phyloP scores from a whole-genome alignment of 495 filamentous ascomycete species.

The Eremomyces bilateralis region DNA sequence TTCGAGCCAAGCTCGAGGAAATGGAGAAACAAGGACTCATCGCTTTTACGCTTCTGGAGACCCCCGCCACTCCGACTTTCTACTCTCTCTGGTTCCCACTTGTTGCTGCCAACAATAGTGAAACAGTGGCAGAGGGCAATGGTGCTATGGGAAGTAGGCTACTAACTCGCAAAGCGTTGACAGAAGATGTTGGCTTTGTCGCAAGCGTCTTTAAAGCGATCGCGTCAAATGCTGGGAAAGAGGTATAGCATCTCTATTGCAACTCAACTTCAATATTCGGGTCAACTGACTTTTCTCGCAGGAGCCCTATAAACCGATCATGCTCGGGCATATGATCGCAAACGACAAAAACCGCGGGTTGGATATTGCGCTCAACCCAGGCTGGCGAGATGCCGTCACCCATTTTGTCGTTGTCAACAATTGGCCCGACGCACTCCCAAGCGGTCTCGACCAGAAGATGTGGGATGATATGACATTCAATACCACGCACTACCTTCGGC shows the following conservation, averaged over 20 bases:
- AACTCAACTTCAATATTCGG: constrained; percentile 1
- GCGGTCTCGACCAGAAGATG: constrained; percentile 1
- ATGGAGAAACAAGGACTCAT: no score
- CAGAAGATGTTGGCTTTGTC: constrained; percentile 3
- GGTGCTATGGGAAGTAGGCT: constrained; percentile 7
- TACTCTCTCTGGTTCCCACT: constrained; percentile 1
- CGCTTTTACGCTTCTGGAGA: no score
- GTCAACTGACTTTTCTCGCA: no score
- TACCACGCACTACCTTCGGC: constrained; percentile 4
- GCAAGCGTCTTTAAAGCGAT: constrained; percentile 5
- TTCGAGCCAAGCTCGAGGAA: no score
- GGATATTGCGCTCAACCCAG: constrained; percentile 8
- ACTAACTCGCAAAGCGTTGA: constrained; percentile 3
- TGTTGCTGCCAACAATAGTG: background rate
- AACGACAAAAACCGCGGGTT: constrained; percentile 2
- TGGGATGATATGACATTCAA: constrained; percentile 9
- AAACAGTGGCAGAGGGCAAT: constrained; percentile 6
- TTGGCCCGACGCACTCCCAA: constrained; percentile 4
- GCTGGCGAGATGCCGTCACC: constrained; percentile 8
- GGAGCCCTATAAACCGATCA: constrained; percentile 3
- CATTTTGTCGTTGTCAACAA: constrained; percentile 6
- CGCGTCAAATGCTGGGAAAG: constrained; percentile 2
- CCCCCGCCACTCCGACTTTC: constrained; percentile 3
- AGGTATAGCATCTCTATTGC: background rate
- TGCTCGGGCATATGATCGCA: constrained; percentile 8